Percentiles rank a stretch among this genome's conserved stretches.
phyloP scores from a whole-genome alignment of 768 basidiomycete species.

The Suillus sp. region DNA sequence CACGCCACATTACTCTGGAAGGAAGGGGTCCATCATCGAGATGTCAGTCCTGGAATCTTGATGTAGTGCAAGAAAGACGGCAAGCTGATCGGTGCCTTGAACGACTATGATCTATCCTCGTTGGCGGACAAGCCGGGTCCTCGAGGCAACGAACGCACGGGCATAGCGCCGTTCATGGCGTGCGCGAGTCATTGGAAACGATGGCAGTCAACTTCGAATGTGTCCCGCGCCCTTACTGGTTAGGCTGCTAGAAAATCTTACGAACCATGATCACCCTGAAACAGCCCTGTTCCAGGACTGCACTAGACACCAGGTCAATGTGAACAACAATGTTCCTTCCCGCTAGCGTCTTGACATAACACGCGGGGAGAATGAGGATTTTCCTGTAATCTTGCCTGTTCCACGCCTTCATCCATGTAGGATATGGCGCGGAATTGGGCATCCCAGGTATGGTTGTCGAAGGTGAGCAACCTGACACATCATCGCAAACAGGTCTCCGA shows the following conservation, averaged over 20 bases:
- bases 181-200: conserved; percentile 65
- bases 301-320: conserved; percentile 80
- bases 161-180: too few species aligned
- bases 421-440: conserved; percentile 64
- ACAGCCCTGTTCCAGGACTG: conserved; percentile 51
- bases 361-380: conserved; percentile 59
- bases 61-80: too few species aligned
- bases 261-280: conserved; percentile 2
- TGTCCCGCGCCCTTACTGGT: conserved; percentile 78
- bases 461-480: conserved; percentile 39
- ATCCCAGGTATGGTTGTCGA: conserved; percentile 63
- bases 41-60: too few species aligned
- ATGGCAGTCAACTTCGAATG: conserved; percentile 62
- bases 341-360: conserved; percentile 11
- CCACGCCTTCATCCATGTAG: conserved; percentile 65
- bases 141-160: too few species aligned
- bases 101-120: too few species aligned
- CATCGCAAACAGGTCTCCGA: background rate
- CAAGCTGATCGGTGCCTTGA: too few species aligned
- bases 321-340: conserved; percentile 25
- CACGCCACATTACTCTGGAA: too few species aligned
- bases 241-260: conserved; percentile 25
- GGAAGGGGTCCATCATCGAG: too few species aligned
- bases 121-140: too few species aligned
- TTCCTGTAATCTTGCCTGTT: conserved; percentile 82